Conservation (phyloP, 2,329 filamentous ascomycete species). For the Colletotrichum abscissum region DNA sequence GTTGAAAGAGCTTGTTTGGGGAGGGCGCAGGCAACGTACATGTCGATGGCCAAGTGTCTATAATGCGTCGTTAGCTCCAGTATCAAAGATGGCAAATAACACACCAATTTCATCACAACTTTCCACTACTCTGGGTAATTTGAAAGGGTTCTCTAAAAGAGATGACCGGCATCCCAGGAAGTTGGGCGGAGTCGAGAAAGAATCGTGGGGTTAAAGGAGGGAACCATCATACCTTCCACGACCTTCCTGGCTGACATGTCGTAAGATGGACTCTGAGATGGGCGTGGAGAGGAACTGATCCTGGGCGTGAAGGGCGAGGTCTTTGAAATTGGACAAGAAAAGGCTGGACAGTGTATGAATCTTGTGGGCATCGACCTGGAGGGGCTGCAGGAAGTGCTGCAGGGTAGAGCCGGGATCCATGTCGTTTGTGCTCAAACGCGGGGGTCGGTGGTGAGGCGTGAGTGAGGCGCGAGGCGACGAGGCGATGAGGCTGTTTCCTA, state of each 20-base stretch:
- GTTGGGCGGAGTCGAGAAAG: neutral
- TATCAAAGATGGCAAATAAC: neutral
- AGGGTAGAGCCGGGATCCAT: constrained; percentile 32
- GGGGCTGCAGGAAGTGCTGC: constrained; percentile 61
- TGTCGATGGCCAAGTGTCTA: constrained; percentile 73
- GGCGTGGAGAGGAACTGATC: constrained; percentile 71
- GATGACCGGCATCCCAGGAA: neutral
- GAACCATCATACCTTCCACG: constrained; percentile 60
- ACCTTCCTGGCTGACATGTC: constrained; percentile 54
- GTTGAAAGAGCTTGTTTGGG: neutral
- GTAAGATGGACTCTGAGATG: constrained; percentile 68
- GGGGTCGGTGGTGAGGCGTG: neutral
- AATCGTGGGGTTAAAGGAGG: neutral
- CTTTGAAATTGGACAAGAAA: constrained; percentile 59
- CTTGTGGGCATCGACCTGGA: constrained; percentile 59
- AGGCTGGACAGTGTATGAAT: constrained; percentile 59
- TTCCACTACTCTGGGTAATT: neutral
- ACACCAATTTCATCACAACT: neutral
- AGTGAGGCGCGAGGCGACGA: no score
- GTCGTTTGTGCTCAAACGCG: neutral
- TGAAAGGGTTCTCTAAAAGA: neutral
- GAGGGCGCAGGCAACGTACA: constrained; percentile 58
- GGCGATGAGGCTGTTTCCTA: neutral
- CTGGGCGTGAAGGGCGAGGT: constrained; percentile 62
- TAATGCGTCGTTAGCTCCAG: constrained; percentile 25